These are phyloP conservation scores for Beta corolliflora DNA, from an alignment of 179 eudicot genomes.

Conservation along the genomic window DNA sequence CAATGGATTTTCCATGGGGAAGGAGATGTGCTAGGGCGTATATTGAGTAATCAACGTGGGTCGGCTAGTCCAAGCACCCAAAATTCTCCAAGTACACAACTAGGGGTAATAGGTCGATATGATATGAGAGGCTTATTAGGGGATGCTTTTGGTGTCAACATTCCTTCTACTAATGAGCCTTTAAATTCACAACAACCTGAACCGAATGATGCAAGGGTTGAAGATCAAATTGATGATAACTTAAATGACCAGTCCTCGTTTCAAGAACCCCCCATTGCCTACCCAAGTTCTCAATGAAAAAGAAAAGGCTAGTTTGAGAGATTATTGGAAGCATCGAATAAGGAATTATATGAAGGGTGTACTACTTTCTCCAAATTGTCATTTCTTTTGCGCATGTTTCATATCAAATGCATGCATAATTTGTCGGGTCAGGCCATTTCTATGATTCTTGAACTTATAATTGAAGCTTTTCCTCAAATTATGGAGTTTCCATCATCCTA, in stretches of 20 bases:
- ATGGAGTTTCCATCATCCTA: no score
- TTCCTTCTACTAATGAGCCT: not conserved
- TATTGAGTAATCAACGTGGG: no score
- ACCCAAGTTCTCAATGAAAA: not conserved
- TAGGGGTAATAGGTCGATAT: no score
- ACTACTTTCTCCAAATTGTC: conserved; percentile 14
- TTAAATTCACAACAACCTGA: no score
- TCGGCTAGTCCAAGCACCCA: no score
- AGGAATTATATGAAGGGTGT: conserved; percentile 20
- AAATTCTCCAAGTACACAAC: no score
- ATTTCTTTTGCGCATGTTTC: conserved; percentile 15
- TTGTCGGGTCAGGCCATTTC: conserved; percentile 6
- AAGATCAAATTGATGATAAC: not conserved
- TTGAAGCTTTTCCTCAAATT: not conserved
- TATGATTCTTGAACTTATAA: not conserved
- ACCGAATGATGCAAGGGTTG: no score
- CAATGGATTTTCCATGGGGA: no score
- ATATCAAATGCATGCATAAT: not conserved
- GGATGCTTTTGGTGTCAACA: no score
- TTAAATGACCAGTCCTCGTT: not conserved
- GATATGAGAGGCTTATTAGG: no score
- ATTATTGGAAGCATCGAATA: conserved; percentile 1
- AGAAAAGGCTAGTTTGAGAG: not conserved
- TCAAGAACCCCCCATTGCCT: no score
- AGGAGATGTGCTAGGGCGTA: no score